Conservation (phyloP, 352 stramenopile genomes). For the Phytophthora nicotianae region DNA sequence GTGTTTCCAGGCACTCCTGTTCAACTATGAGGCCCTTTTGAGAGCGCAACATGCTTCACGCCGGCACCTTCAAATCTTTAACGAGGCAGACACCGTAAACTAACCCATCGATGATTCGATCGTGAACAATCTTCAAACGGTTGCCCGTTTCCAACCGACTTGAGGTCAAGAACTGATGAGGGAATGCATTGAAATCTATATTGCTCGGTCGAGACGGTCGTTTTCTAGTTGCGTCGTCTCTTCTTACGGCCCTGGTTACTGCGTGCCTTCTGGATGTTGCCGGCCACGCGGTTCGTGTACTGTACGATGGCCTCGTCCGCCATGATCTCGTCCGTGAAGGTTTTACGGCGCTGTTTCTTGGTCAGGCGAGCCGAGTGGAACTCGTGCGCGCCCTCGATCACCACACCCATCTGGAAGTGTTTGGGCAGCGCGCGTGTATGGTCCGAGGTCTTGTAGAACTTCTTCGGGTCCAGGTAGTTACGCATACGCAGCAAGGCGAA, state of each 20-base stretch:
- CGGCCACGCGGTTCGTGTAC: slow-evolving; percentile 89
- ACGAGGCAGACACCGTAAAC: slow-evolving; percentile 7
- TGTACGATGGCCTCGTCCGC: slow-evolving; percentile 77
- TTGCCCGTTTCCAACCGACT: not conserved
- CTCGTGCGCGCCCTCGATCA: slow-evolving; percentile 93
- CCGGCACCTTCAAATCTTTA: slow-evolving; percentile 21
- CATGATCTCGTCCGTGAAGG: slow-evolving; percentile 96
- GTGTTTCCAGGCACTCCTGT: not conserved
- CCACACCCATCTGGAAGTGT: slow-evolving; percentile 92
- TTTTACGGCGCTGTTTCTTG: slow-evolving; percentile 92
- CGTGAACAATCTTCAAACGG: slow-evolving; percentile 10
- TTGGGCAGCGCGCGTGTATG: slow-evolving; percentile 82
- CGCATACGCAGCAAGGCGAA: slow-evolving; percentile 94
- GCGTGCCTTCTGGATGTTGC: slow-evolving; percentile 68
- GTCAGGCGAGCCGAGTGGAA: slow-evolving; percentile 90
- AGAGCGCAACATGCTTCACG: slow-evolving; percentile 8
- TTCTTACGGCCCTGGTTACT: slow-evolving; percentile 54
- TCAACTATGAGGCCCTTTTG: not conserved
- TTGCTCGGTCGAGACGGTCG: slow-evolving; percentile 11
- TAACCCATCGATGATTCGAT: not conserved
- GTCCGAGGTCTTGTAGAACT: slow-evolving; percentile 96
- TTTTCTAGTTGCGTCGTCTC: slow-evolving; percentile 37
- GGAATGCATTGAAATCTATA: slow-evolving; percentile 21
- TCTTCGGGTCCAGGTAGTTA: slow-evolving; percentile 96
- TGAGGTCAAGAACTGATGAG: slow-evolving; percentile 4